Evolutionary conservation across 306 rosid genomes (phyloP), one percentile per base, ranked within the genome.

Genomic region (Trifolium subterraneum): DNA sequence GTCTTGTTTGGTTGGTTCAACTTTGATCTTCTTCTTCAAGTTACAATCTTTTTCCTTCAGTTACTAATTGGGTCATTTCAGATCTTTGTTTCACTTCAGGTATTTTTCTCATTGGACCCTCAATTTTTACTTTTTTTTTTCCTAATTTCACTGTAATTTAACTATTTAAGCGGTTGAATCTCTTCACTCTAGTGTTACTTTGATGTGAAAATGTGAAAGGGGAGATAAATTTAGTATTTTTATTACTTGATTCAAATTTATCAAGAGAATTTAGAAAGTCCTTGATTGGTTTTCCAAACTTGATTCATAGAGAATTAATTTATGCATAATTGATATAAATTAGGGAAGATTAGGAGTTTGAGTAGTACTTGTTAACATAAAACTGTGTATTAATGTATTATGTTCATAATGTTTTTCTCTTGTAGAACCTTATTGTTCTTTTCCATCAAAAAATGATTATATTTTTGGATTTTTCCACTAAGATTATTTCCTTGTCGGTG

Each of bases 51-150:
- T 86, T 86, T 70, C 71, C 33, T 80, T 77, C 42, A 35, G 12
- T 62, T 38, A 67, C 19, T 29, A 55, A 62, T 15, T 11, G 80
- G 75, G 80, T 59, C 68, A 10, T 74, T 33, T 68, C 64, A 86
- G 93, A 92, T 92, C 97, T 87, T 22, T 22, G 25, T 22, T 84
- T 84, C 88, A 58, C 56, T 67, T 64, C 81, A 59, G 96, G 95
- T 88, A 81, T 82, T 60, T 1, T 60, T 66, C 77, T 33, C 41
- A 55, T 73, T 29, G 12, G 2, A 29, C 41, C 42, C 7, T 60
- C 41, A 5, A 2, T 58, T 58, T 38, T 60, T 7, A 60, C 66
- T 47, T 15, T 8, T 36, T 1, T 36, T 8, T 36, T 23, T 56
- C 29, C 7, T n/a, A 22, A 27, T 27, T 27, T 60, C 6, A 13